A percentile compares a stretch with the other conserved stretches of the same genome.
Evolutionary conservation across 371 early-diverging fungal genomes (phyloP).

Genomic region (Zychaea mexicana): DNA sequence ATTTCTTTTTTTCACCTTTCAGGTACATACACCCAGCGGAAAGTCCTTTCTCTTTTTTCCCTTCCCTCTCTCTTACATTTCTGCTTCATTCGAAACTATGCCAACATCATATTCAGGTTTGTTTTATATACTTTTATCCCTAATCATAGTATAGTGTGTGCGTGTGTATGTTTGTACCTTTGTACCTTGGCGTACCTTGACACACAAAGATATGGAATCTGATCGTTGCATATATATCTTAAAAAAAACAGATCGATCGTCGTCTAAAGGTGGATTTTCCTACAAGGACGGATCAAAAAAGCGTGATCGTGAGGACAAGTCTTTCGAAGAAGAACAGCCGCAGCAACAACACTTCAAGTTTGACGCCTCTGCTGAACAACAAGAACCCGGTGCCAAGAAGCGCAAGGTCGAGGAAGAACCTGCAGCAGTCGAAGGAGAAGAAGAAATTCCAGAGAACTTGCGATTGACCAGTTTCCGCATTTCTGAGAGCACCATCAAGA

Average conservation of each 20-base stretch:
- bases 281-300: conserved; percentile 8
- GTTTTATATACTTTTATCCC: background rate
- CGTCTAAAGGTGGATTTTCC: conserved; percentile 1
- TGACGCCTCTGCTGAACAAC: background rate
- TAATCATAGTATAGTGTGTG: too few species aligned
- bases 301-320: conserved; percentile 5
- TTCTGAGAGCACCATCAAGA: conserved; percentile 59
- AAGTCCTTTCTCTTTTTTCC: background rate
- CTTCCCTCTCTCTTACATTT: background rate
- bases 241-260: conserved; percentile 1
- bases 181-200: background rate
- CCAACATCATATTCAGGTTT: background rate
- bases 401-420: conserved; percentile 28
- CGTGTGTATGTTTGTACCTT: too few species aligned
- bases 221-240: background rate
- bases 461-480: conserved; percentile 66
- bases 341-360: conserved; percentile 19
- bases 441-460: conserved; percentile 70
- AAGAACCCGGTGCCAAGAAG: conserved; percentile 39
- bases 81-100: background rate
- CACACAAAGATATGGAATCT: background rate
- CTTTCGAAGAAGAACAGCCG: conserved; percentile 30
- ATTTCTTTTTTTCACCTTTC: too few species aligned
- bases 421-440: conserved; percentile 22
- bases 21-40: too few species aligned